Evolutionary conservation across 106 monocot genomes (phyloP), one percentile per base, ranked within the genome.

Genomic region (Chionographis japonica): DNA sequence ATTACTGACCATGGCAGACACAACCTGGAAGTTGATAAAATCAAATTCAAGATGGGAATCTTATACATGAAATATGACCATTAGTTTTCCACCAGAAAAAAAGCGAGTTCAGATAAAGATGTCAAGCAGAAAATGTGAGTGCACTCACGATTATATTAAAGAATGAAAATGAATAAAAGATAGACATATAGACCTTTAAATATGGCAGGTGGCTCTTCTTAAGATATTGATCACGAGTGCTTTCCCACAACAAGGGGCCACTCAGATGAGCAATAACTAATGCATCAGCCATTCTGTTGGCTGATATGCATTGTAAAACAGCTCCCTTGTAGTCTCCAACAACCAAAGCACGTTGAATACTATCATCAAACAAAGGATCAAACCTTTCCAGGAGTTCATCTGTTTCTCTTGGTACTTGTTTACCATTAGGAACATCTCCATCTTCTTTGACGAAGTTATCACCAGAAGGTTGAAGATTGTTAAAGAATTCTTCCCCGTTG

Each of bases 311-410:
- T 15, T 80, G 81, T 19, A 42, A 74, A 67, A 93, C 98, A 58
- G 98, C 98, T 65, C 58, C 88, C 62, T 90, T 99, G 62, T 93
- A 93, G 71, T 99, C 98, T 57, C 98, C 93, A 65, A 99, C 82
- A 58, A 99, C 77, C 63, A 99, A 68, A 66, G 98, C 93, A 70
- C 78, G 85, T 75, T 90, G 87, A 60, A 99, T 81, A 64, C 71
- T 81, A 59, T 90, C 90, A 72, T 93, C 98, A 76, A 86, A 57
- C 54, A 80, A 81, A 61, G 83, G 68, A 70, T 90, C 83, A 58
- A 80, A 57, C 42, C 56, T 77, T 65, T 74, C 77, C 40, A 15
- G 52, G 35, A n/a, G 60, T 19, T 69, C 73, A 42, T 80, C 78
- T 3, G 62, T 8, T 57, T 79, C 72, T 62, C 53, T 62, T 41